A percentile compares a stretch with the other conserved stretches of the same genome.
phyloP scores from a whole-genome alignment of 257 asterid species.

The Solanum sparsipilum region DNA sequence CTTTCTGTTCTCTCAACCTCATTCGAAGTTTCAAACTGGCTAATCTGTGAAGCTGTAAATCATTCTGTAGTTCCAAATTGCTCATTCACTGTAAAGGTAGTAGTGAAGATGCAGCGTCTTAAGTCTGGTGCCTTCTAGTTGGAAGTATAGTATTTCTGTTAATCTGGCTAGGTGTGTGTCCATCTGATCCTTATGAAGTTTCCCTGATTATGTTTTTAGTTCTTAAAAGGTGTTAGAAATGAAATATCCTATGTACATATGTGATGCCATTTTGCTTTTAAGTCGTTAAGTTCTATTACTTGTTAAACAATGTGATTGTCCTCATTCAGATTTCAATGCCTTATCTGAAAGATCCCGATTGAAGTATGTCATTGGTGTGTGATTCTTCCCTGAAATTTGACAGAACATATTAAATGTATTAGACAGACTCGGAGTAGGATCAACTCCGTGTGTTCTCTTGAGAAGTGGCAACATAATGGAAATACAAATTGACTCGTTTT shows the following conservation, averaged over 20 bases:
- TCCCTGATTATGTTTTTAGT: background rate
- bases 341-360: background rate
- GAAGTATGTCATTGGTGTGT: background rate
- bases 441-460: conserved; percentile 12
- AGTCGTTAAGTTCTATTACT: background rate
- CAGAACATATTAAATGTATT: background rate
- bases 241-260: background rate
- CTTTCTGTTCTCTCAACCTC: background rate
- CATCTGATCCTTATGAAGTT: background rate
- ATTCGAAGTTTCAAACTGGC: background rate
- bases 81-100: background rate
- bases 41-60: background rate
- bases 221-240: background rate
- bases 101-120: background rate
- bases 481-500: background rate
- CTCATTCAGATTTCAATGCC: background rate
- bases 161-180: background rate
- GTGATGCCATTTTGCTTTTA: background rate
- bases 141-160: background rate
- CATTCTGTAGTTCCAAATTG: background rate
- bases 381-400: background rate
- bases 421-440: background rate
- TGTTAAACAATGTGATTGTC: background rate
- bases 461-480: background rate
- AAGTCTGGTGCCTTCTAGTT: background rate